phyloP scores from a whole-genome alignment of 441 rosid genomes.

The Jatropha multifida region DNA sequence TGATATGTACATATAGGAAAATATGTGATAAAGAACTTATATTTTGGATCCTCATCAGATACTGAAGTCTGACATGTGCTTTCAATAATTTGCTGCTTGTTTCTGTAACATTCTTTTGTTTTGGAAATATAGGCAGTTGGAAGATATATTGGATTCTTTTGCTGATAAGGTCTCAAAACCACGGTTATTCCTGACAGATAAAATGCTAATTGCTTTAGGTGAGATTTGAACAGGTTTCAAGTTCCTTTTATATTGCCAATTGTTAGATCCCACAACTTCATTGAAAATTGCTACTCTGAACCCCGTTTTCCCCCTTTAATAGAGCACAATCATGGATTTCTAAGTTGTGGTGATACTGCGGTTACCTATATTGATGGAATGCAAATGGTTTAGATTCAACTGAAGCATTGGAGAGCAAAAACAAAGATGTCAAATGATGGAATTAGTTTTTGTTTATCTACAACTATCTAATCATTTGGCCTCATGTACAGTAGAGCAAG shows the following conservation, averaged over 20 bases:
- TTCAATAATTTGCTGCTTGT: constrained; percentile 9
- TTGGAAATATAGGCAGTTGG: constrained; percentile 58
- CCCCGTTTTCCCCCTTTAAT: background rate
- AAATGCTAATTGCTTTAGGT: constrained; percentile 93
- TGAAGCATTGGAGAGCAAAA: background rate
- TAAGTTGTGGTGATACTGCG: background rate
- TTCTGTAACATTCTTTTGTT: constrained; percentile 17
- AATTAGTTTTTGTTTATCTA: background rate
- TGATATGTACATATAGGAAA: background rate
- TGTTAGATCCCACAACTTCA: background rate
- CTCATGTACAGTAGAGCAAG: background rate
- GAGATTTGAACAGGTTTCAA: constrained; percentile 22
- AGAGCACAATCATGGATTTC: background rate
- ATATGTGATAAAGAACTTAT: background rate
- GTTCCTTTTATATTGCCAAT: constrained; percentile 7
- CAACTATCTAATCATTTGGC: background rate
- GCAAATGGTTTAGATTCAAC: background rate
- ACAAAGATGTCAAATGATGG: background rate
- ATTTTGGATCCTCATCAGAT: background rate
- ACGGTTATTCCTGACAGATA: constrained; percentile 80
- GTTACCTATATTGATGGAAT: background rate
- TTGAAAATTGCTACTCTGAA: background rate
- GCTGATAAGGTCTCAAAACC: constrained; percentile 92
- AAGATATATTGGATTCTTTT: constrained; percentile 84
- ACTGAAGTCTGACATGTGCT: background rate